Percentiles rank a stretch among this genome's conserved stretches.
Conservation (phyloP, 306 rosid genomes). For the Dalbergia cultrata region DNA sequence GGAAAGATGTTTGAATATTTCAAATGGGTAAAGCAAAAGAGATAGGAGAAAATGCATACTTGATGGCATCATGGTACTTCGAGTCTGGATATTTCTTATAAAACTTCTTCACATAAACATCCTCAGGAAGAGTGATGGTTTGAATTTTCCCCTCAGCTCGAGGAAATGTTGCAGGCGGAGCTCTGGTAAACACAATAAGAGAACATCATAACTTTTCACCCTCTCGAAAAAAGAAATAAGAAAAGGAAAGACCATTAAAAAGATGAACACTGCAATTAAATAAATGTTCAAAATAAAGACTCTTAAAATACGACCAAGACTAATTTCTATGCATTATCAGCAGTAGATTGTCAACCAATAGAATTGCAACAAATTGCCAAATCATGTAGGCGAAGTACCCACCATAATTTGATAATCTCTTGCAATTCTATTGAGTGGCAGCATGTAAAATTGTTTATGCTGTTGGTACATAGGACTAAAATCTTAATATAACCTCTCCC, state of each 20-base stretch:
- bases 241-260: neutral
- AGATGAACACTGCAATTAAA: neutral
- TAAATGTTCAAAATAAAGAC: neutral
- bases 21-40: constrained; percentile 23
- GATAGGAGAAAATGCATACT: constrained; percentile 54
- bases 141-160: constrained; percentile 67
- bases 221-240: neutral
- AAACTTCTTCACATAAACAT: constrained; percentile 74
- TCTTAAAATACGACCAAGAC: too few species aligned
- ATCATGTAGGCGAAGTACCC: too few species aligned
- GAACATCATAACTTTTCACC: constrained; percentile 8
- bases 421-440: too few species aligned
- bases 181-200: constrained; percentile 55
- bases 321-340: too few species aligned
- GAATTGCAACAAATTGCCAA: too few species aligned
- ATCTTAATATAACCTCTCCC: too few species aligned
- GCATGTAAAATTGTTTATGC: too few species aligned
- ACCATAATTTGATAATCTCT: too few species aligned
- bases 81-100: constrained; percentile 82
- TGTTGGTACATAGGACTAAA: too few species aligned
- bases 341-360: too few species aligned
- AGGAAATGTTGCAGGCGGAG: constrained; percentile 89
- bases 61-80: constrained; percentile 71
- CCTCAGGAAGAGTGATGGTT: constrained; percentile 86
- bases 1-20: constrained; percentile 5